Conservation (phyloP, 495 filamentous ascomycete genomes). For the Penicillium verhagenii region DNA sequence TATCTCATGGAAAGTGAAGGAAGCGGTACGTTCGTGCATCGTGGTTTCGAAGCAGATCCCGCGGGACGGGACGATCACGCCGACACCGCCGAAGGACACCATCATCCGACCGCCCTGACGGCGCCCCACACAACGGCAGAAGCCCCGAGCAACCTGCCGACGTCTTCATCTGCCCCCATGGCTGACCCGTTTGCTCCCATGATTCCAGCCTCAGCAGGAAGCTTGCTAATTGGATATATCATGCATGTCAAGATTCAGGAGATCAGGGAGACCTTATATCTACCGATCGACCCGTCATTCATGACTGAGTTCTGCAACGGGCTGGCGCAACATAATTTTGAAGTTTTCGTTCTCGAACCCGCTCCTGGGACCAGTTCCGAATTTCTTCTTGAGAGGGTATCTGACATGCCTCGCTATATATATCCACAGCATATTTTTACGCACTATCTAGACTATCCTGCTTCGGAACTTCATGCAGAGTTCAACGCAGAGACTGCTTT, state of each 20-base stretch:
- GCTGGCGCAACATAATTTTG: not conserved
- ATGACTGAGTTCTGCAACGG: not conserved
- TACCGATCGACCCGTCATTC: not conserved
- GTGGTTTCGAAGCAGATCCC: not conserved
- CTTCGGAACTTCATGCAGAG: not conserved
- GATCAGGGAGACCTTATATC: not conserved
- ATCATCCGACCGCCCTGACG: not conserved
- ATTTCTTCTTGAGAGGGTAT: not conserved
- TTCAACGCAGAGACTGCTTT: not conserved
- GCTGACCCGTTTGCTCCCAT: not conserved
- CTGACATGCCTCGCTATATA: not conserved
- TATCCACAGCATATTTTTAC: not conserved
- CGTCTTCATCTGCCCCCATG: not conserved
- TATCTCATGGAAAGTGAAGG: not conserved
- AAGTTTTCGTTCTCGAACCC: not conserved
- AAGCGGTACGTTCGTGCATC: not conserved
- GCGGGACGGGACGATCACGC: not conserved
- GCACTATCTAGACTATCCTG: not conserved
- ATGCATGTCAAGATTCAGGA: not conserved
- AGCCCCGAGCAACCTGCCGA: not conserved
- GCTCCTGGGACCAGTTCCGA: not conserved
- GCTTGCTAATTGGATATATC: not conserved
- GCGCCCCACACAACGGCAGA: not conserved
- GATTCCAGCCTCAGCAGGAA: not conserved
- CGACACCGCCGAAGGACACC: not conserved